Conservation (phyloP, 768 basidiomycete species). For the Wakefieldia striispora region DNA sequence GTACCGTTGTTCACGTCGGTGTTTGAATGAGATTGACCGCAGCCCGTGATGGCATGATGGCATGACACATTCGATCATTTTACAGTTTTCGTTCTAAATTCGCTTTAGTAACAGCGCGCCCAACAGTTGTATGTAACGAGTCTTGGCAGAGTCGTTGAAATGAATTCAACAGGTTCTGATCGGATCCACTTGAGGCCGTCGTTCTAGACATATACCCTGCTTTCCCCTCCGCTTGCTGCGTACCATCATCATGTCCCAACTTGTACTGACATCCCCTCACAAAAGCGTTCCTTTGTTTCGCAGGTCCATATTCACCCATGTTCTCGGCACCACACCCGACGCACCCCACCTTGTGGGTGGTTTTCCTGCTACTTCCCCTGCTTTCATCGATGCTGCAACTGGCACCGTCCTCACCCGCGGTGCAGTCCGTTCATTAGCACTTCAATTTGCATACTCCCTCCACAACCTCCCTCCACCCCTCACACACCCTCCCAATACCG, state of each 20-base stretch:
- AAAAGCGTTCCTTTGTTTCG: constrained; percentile 18
- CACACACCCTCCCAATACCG: constrained; percentile 47
- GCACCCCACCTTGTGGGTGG: constrained; percentile 36
- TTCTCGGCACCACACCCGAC: constrained; percentile 19
- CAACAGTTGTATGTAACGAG: too few relatives aligned
- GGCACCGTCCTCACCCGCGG: constrained; percentile 55
- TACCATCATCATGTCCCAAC: constrained; percentile 16
- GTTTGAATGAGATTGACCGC: too few relatives aligned
- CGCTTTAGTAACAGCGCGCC: too few relatives aligned
- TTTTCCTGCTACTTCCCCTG: constrained; percentile 43
- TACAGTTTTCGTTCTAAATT: too few relatives aligned
- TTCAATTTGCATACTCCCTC: constrained; percentile 60
- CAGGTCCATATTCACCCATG: constrained; percentile 33
- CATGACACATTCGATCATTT: too few relatives aligned
- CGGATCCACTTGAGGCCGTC: constrained; percentile 9
- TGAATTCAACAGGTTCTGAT: too few relatives aligned
- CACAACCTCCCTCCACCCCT: constrained; percentile 42
- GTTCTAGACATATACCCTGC: too few relatives aligned
- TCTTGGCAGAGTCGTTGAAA: too few relatives aligned
- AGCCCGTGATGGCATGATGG: too few relatives aligned
- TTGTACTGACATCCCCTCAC: constrained; percentile 20
- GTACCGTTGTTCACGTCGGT: too few relatives aligned
- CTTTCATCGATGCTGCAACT: constrained; percentile 66
- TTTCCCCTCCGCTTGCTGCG: too few relatives aligned
- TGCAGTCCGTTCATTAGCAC: constrained; percentile 49